Base-by-base conservation (phyloP, 331 rosid genomes). In the Ulmus americana region DNA sequence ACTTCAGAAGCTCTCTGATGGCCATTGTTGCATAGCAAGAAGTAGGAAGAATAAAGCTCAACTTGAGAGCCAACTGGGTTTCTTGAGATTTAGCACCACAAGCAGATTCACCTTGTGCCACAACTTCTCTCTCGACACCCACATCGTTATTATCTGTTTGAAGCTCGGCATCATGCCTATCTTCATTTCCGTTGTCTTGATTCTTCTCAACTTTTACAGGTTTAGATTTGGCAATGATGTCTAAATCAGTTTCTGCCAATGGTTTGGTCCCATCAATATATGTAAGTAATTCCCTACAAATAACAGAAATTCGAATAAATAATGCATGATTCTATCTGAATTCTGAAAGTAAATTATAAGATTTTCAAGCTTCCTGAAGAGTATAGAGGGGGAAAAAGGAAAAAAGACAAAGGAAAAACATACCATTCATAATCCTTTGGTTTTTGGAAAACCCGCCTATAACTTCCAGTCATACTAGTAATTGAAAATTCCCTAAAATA, bases 11-110 rank as follows among this genome's bases (percentile, higher is more conserved):
- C 87, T 94, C 97, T 79, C 97, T 82, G 84, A 90, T 84, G 59
- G 97, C 97, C 96, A 90, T 87, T 14, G 99, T 94, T 46, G 99
- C 99, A 70, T 94, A 94, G 77, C 95, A 87, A 6, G 99, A 94
- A 55, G 99, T 48, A 16, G 99, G 95, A 64, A 94, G 95, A 51
- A 90, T 94, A 58, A 94, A 85, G 76, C 82, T 84, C 73, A 94
- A 68, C 79, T 90, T 87, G 59, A 94, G 88, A 75, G 97, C 99
- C 65, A 51, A 69, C 35, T 87, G 95, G 45, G 90, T 59, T 59
- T 81, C 85, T 74, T 81, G 87, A 47, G 82, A 72, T 70, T 50
- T 68, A 73, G 81, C 50, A 59, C 46, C 68, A 43, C 66, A 1
- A 7, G 46, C 44, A 35, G 81, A 72, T 59, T 72, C 86, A 50